Conservation (phyloP, 768 basidiomycete genomes). For the Auricularia cornea region DNA sequence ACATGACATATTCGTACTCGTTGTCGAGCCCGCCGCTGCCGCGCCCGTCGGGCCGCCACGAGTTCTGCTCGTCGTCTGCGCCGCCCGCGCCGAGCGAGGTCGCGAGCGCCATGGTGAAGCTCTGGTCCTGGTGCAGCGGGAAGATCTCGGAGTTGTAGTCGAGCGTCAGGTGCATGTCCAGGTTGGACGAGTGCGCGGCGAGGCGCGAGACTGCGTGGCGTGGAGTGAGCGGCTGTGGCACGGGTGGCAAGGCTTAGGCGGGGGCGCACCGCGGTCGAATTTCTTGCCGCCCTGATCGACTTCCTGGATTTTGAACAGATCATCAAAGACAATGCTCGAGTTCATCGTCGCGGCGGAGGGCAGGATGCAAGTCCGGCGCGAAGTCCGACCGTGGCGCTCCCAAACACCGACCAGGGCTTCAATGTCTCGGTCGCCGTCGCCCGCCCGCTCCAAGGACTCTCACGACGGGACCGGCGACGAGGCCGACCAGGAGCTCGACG, state of each 20-base stretch:
- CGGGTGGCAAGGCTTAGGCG: too few relatives aligned
- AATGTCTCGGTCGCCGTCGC: neutral
- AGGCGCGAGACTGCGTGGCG: constrained; percentile 75
- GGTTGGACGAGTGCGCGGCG: constrained; percentile 81
- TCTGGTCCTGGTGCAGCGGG: constrained; percentile 57
- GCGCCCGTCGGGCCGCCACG: constrained; percentile 82
- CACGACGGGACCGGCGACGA: neutral
- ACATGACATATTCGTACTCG: constrained; percentile 99
- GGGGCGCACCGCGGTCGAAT: constrained; percentile 83
- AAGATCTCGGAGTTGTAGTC: constrained; percentile 94
- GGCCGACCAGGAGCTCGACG: neutral
- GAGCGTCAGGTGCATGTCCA: constrained; percentile 85
- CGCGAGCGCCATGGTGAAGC: constrained; percentile 79
- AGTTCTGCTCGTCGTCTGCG: constrained; percentile 50
- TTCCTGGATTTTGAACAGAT: constrained; percentile 77
- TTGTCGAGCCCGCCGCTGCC: constrained; percentile 77
- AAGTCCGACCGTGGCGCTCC: neutral
- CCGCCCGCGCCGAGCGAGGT: constrained; percentile 63
- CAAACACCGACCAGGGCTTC: neutral
- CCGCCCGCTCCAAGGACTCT: neutral
- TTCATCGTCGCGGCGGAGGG: neutral
- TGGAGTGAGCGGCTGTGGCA: neutral
- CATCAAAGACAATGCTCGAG: constrained; percentile 66
- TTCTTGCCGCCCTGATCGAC: constrained; percentile 94
- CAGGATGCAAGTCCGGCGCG: neutral